Evolutionary conservation across 768 basidiomycete species (phyloP).

Genomic region (Kondoa malvinella): DNA sequence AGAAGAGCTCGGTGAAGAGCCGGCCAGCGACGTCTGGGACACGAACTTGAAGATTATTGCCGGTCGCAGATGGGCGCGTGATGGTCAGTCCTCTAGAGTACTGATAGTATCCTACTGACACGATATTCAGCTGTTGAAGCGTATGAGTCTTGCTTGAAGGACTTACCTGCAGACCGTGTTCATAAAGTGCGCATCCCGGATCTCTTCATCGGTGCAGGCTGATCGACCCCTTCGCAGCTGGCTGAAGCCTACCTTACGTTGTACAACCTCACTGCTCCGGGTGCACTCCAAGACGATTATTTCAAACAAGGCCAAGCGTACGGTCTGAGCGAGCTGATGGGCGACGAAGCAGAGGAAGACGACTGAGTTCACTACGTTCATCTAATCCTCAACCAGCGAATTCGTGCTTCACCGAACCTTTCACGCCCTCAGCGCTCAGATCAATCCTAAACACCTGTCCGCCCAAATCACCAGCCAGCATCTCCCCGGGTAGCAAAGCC

Average conservation of each 20-base stretch:
- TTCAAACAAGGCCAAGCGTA: neutral
- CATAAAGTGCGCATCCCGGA: too few relatives aligned
- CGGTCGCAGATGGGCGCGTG: neutral
- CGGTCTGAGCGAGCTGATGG: neutral
- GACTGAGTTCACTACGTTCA: neutral
- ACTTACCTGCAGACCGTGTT: too few relatives aligned
- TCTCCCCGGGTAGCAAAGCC: conserved; percentile 10
- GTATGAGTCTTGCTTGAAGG: too few relatives aligned
- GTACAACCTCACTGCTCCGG: neutral
- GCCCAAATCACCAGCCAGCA: conserved; percentile 8
- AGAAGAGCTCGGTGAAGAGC: neutral
- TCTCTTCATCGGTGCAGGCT: too few relatives aligned
- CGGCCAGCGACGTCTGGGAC: neutral
- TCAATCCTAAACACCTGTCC: conserved; percentile 12
- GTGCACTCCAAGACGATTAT: neutral
- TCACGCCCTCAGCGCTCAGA: neutral
- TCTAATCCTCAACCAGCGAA: conserved; percentile 8
- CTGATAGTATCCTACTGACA: too few relatives aligned
- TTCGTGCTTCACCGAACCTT: conserved; percentile 9
- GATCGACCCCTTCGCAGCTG: too few relatives aligned
- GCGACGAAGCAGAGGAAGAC: neutral
- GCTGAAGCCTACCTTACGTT: neutral
- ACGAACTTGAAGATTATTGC: too few relatives aligned
- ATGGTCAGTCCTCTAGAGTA: too few relatives aligned
- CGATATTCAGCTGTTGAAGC: too few relatives aligned